Base-by-base conservation (phyloP, 2,329 filamentous ascomycete genomes). In the Trichoderma sp. region DNA sequence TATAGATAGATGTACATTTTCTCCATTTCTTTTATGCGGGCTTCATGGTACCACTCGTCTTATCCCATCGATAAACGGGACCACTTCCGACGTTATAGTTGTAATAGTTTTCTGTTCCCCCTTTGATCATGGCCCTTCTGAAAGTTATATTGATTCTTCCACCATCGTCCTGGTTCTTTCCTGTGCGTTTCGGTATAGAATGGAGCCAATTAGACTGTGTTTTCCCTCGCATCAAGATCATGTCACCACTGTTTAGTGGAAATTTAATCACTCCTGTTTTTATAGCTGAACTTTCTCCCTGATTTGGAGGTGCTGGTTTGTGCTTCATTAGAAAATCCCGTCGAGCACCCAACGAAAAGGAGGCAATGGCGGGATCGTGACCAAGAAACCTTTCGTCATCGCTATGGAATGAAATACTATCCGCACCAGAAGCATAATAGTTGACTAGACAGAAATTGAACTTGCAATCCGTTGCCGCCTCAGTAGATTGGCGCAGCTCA, bases 361-460 rank as follows among this genome's bases (percentile, higher is more conserved):
- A 93, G 1, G 92, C 92, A 68, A 95, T 95, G 9, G 89, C 87
- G 0, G 93, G 92, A 20, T 91, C 82, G 0, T 81, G 74, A 0
- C 92, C 93, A 0, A 95, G 85, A 75, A 95, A 96, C 6, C 88
- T 85, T 82, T 95, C 93, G 76, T 95, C 92, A 75, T 95, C 93
- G 63, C 90, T 92, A 80, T 95, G 92, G 77, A 92, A 95, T 12
- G 90, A 88, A 63, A 95, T 95, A 75, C 91, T 93, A 79, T 95
- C 92, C 6, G 88, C 83, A 0, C 93, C 92, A 4, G 87, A 88
- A n/a, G 91, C 90, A 77, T 95, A 95, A 82, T 95, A 95, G 77
- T 95, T 95, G 5, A 95, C 91, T 1, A 95, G 85, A 72, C 90
- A 92, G 78, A 95, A 93, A 78, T 95, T 95, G 81, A 92, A 95